A percentile compares a stretch with the other conserved stretches of the same genome.
phyloP scores from a whole-genome alignment of 305 asterid species.

The Coffea humblotiana region DNA sequence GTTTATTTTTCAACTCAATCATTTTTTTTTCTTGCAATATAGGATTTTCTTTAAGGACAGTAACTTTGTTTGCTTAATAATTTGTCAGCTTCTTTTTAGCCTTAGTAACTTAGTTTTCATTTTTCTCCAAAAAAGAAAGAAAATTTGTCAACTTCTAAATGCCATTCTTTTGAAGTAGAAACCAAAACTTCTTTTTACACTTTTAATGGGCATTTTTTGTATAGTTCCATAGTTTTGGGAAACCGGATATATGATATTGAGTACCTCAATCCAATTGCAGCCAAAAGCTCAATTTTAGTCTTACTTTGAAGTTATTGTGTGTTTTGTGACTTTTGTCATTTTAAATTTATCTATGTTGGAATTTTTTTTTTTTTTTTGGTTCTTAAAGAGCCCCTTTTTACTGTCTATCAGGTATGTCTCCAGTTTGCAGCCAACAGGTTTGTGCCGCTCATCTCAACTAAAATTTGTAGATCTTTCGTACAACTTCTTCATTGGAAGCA shows the following conservation, averaged over 20 bases:
- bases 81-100: not conserved
- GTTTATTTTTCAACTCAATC: not conserved
- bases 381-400: constrained; percentile 11
- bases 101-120: too few species aligned
- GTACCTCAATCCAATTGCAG: not conserved
- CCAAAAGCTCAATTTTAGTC: not conserved
- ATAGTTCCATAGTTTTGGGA: not conserved
- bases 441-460: constrained; percentile 69
- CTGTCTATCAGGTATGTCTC: constrained; percentile 56
- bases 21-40: not conserved
- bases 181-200: not conserved
- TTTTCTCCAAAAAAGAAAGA: too few species aligned
- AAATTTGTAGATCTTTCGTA: constrained; percentile 74
- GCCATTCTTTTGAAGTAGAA: not conserved
- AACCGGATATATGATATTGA: not conserved
- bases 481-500: constrained; percentile 73
- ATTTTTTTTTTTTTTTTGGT: not conserved
- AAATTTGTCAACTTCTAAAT: not conserved
- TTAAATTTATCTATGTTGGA: not conserved
- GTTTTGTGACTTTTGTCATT: not conserved
- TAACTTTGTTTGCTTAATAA: not conserved
- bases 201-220: not conserved
- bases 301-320: not conserved
- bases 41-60: not conserved
- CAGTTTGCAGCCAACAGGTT: constrained; percentile 49